phyloP scores from a whole-genome alignment of 2,329 filamentous ascomycete species.

The Colletotrichum lentis region DNA sequence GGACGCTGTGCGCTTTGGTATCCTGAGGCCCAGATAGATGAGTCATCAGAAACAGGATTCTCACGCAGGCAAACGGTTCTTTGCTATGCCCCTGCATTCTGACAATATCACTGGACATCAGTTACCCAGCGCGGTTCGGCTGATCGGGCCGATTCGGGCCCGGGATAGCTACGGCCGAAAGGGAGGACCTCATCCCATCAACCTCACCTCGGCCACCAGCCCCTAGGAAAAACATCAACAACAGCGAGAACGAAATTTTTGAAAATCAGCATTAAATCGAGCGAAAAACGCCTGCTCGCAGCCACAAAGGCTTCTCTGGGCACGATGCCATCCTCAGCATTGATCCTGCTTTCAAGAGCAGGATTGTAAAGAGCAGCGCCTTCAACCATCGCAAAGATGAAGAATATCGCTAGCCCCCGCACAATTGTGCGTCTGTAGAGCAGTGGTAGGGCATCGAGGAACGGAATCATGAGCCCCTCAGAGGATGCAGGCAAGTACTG shows the following conservation, averaged over 20 bases:
- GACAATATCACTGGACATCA: no score
- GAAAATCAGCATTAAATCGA: slow-evolving; percentile 18
- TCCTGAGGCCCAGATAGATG: no score
- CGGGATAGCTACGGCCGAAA: no score
- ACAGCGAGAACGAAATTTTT: slow-evolving; percentile 18
- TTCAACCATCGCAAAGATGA: background rate
- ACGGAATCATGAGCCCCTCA: background rate
- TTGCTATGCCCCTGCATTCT: no score
- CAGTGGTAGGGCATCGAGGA: slow-evolving; percentile 2
- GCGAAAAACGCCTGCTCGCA: slow-evolving; percentile 22
- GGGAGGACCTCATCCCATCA: no score
- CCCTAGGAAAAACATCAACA: background rate
- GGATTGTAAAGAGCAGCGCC: background rate
- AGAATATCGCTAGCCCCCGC: background rate
- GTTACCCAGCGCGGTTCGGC: no score
- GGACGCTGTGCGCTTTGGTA: no score
- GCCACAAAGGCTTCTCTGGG: slow-evolving; percentile 1
- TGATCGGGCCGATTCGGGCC: no score
- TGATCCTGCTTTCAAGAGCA: slow-evolving; percentile 5
- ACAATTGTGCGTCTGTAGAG: background rate
- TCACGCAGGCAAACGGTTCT: no score
- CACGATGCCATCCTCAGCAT: slow-evolving; percentile 12
- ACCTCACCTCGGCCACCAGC: no score
- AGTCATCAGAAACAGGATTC: no score
- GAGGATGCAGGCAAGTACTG: background rate